Base-by-base conservation (phyloP, 1,284 basidiomycete genomes). In the Stygiomarasmius scandens region DNA sequence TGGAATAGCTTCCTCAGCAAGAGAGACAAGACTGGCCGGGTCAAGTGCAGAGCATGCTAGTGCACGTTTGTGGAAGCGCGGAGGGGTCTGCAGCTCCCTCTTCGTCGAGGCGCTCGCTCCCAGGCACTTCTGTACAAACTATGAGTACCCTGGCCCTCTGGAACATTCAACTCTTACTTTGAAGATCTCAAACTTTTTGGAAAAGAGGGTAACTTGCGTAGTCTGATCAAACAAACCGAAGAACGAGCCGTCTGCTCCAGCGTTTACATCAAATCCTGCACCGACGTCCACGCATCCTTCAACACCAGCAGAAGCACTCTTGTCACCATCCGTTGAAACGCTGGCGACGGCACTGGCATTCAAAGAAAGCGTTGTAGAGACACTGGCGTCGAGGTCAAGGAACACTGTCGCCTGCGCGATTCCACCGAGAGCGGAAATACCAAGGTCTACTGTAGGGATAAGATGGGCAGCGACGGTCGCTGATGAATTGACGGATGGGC, bases 391-490 rank as follows among this genome's bases (percentile, higher is more conserved):
- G 41, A 80, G 64, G 32, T 74, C 64, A 52, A 81, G 64, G 64
- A 71, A 75, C 45, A 79, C 64, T 5, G 66, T 70, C 5, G 77
- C 74, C 3, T 68, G 58, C 2, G 69, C 74, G 6, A 64, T 47
- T 23, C 68, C 72, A 16, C 61, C 71, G 22, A 80, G 64, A 1
- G 72, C 76, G 23, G 55, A 60, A 23, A 82, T 52, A 10, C 75
- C 77, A 49, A 79, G 66, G 19, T 73, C 67, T 38, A 80, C 47
- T 25, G 67, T 65, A 10, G 79, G 79, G 48, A 77, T 78, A 32
- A 81, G 59, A 60, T 80, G 77, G 3, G 73, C 77, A n/a, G 70
- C 66, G 24, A 79, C 54, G n/a, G 66, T 66, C 12, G 70, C 77
- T 24, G 66, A 68, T 24, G 69, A 64, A 11, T 68, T 64, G 49